phyloP scores from a whole-genome alignment of 805 yeast species.

The Yarrowia deformans region DNA sequence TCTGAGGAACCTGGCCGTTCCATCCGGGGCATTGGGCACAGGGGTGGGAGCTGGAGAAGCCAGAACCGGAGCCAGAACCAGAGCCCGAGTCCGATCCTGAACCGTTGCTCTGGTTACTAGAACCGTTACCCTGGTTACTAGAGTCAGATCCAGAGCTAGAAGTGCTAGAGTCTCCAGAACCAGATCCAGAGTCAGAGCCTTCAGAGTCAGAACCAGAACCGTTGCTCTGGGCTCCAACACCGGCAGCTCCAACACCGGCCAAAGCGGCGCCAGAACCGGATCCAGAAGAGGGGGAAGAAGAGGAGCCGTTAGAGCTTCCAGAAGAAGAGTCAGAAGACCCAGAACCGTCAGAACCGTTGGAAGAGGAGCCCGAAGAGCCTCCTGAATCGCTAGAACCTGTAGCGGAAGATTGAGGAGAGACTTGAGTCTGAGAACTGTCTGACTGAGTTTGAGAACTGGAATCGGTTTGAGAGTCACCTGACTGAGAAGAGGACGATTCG shows the following conservation, averaged over 20 bases:
- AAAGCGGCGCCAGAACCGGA: not conserved
- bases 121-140: not conserved
- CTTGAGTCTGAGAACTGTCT: not conserved
- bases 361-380: not conserved
- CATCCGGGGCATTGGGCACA: conserved; percentile 4
- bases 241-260: not conserved
- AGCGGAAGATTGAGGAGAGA: not conserved
- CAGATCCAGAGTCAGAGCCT: not conserved
- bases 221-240: no score
- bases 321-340: not conserved
- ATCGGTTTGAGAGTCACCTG: not conserved
- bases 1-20: conserved; percentile 12
- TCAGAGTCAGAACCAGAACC: not conserved
- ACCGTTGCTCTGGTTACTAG: not conserved
- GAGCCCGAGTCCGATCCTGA: not conserved
- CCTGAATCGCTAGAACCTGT: not conserved
- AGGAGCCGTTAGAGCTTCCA: not conserved
- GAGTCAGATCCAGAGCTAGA: not conserved
- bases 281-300: no score
- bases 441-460: not conserved
- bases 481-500: no score
- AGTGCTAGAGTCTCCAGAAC: not conserved
- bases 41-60: not conserved
- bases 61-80: not conserved
- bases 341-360: not conserved